Conservation (phyloP, 495 filamentous ascomycete species). For the Rusavskia elegans region DNA sequence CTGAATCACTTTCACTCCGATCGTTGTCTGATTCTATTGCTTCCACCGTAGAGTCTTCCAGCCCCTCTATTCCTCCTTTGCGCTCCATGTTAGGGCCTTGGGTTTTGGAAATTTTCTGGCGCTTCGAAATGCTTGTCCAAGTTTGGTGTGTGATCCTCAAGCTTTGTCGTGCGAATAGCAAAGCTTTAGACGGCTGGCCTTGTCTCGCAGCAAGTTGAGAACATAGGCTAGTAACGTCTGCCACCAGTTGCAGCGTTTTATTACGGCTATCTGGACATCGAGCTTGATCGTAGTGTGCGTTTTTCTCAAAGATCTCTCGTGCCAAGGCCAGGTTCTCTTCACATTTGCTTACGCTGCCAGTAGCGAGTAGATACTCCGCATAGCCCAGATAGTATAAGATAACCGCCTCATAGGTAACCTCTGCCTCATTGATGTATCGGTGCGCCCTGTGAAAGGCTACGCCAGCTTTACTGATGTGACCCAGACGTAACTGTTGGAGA, state of each 20-base stretch:
- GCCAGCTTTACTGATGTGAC: slow-evolving; percentile 60
- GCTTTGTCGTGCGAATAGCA: not conserved
- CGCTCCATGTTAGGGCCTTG: not conserved
- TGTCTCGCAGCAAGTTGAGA: not conserved
- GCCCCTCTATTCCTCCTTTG: not conserved
- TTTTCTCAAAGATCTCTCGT: not conserved
- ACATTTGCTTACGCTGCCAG: slow-evolving; percentile 33
- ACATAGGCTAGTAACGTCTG: not conserved
- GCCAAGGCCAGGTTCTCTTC: not conserved
- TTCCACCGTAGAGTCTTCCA: slow-evolving; percentile 2
- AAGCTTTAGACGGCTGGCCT: not conserved
- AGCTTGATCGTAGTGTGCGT: not conserved
- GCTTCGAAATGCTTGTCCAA: not conserved
- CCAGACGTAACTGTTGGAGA: slow-evolving; percentile 58
- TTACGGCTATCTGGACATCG: not conserved
- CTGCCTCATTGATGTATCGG: slow-evolving; percentile 24
- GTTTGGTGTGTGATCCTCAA: not conserved
- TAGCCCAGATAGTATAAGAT: slow-evolving; percentile 52
- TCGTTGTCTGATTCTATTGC: slow-evolving; percentile 2
- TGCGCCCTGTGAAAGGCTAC: slow-evolving; percentile 43
- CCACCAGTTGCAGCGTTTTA: not conserved
- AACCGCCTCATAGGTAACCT: slow-evolving; percentile 24
- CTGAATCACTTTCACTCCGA: slow-evolving; percentile 1
- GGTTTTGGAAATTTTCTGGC: not conserved
- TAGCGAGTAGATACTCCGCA: slow-evolving; percentile 56